phyloP scores from a whole-genome alignment of 352 stramenopile genomes.

The Phytopythium boreale region DNA sequence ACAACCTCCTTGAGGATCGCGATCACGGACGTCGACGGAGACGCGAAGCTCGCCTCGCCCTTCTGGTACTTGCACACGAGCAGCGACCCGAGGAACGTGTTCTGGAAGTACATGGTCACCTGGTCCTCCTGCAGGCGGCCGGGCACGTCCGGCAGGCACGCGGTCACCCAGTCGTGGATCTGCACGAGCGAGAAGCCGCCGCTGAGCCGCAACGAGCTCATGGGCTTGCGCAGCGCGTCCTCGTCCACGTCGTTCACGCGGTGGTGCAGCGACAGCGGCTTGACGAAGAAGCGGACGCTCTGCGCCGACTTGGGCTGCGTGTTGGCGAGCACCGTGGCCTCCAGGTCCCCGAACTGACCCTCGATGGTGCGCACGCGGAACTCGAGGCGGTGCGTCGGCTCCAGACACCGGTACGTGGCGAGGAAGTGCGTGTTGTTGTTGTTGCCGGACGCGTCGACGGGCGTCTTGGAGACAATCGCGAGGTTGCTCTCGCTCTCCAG shows the following conservation, averaged over 20 bases:
- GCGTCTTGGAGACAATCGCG: constrained; percentile 73
- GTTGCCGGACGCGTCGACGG: constrained; percentile 39
- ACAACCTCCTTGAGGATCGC: constrained; percentile 86
- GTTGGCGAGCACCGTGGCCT: constrained; percentile 70
- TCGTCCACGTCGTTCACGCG: constrained; percentile 62
- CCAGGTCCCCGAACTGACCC: constrained; percentile 77
- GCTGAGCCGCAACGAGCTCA: constrained; percentile 66
- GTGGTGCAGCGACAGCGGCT: constrained; percentile 81
- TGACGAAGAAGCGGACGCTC: constrained; percentile 71
- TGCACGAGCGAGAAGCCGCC: constrained; percentile 79
- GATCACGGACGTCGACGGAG: constrained; percentile 77
- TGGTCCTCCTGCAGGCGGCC: constrained; percentile 66
- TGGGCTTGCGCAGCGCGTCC: constrained; percentile 43
- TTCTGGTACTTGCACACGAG: constrained; percentile 78
- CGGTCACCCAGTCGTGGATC: constrained; percentile 83
- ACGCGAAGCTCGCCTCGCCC: constrained; percentile 68
- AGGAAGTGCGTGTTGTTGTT: constrained; percentile 56
- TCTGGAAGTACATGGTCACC: constrained; percentile 73
- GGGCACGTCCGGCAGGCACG: constrained; percentile 78
- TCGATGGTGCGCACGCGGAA: constrained; percentile 83
- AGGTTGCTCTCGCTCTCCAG: constrained; percentile 75
- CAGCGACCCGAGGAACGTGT: constrained; percentile 69
- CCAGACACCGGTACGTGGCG: constrained; percentile 76
- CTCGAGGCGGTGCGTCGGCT: constrained; percentile 76
- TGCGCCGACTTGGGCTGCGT: constrained; percentile 63